Evolutionary conservation across 257 asterid species (phyloP), one percentile per base, ranked within the genome.

Genomic region (Solanum bulbocastanum): DNA sequence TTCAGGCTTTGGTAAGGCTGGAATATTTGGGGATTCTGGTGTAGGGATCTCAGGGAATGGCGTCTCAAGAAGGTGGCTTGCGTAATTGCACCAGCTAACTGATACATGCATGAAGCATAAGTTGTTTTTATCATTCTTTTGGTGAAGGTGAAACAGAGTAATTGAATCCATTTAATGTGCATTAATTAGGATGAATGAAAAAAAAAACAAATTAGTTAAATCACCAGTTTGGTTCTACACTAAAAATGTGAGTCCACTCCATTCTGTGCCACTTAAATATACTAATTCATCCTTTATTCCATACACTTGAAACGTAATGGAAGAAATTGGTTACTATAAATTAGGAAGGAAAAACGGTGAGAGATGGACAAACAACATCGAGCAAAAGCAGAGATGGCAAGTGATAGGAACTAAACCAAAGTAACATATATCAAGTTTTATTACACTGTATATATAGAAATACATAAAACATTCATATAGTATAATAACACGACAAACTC

Each of bases 31-130:
- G 15, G 40, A 18, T 72, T 33, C 79, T 2, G 42, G 39, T 39
- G 22, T 65, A 82, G 37, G 52, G 32, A 52, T 60, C 42, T 82
- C 46, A 30, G 35, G 90, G 86, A 65, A 30, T 30, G 71, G 60
- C 78, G 13, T 30, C 49, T 60, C 91, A 1, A 87, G 83, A 83
- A 91, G 88, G 76, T 6, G 73, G 40, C 93, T 72, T 0, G 91
- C 1, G 86, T 87, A 58, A 44, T 87, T 58, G 83, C 84, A 8
- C 74, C 87, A 44, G 74, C n/a, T 62, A 86, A 83, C 76, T n/a
- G 66, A 90, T 86, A n/a, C 49, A 76, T 89, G 15, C n/a, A 86
- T 23, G 7, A 72, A 76, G 62, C 86, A 83, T 42, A 78, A 66
- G 6, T 74, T 72, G 82, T 36, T 73, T 25, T 35, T 35, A 18